A percentile compares a stretch with the other conserved stretches of the same genome.
These are phyloP conservation scores for Coemansia sp. DNA, from an alignment of 192 early-diverging fungal species.

Conservation along the genomic window DNA sequence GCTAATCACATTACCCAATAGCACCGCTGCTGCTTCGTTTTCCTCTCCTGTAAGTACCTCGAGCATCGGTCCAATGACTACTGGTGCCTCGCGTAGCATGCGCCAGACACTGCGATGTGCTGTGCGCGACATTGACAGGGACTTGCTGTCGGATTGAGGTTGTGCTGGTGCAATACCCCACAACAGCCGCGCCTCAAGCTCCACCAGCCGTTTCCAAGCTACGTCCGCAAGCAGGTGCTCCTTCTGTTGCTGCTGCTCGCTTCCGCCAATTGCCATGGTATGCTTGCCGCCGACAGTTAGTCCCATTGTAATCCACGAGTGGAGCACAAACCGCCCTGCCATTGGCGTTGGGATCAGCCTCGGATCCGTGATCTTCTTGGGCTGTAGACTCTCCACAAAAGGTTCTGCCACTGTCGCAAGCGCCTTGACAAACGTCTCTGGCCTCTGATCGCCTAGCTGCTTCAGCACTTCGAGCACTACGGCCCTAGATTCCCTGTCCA, in stretches of 20 bases:
- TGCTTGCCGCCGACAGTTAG: conserved; percentile 38
- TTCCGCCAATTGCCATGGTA: conserved; percentile 47
- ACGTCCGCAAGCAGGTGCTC: conserved; percentile 37
- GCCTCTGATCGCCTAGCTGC: conserved; percentile 59
- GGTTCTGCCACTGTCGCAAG: conserved; percentile 54
- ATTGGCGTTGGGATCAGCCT: conserved; percentile 53
- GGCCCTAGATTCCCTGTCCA: conserved; percentile 64
- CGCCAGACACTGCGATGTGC: conserved; percentile 44
- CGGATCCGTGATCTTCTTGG: conserved; percentile 29
- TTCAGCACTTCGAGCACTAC: conserved; percentile 59
- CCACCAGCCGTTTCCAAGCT: conserved; percentile 56
- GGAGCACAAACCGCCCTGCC: conserved; percentile 59
- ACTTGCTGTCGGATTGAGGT: conserved; percentile 18
- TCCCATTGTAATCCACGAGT: conserved; percentile 64
- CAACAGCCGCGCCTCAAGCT: conserved; percentile 54
- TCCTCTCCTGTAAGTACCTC: conserved; percentile 44
- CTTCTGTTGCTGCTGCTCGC: not conserved
- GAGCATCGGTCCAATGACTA: conserved; percentile 45
- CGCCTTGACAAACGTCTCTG: conserved; percentile 56
- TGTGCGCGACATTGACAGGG: conserved; percentile 33
- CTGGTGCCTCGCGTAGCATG: conserved; percentile 51
- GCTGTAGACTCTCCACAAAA: conserved; percentile 49
- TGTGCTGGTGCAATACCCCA: conserved; percentile 59
- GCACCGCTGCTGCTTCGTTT: conserved; percentile 52
- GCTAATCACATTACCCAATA: conserved; percentile 65